Percentiles rank a stretch among this genome's conserved stretches.
Evolutionary conservation across 139 green algal species (phyloP).

Genomic region (Chloropicon primus): DNA sequence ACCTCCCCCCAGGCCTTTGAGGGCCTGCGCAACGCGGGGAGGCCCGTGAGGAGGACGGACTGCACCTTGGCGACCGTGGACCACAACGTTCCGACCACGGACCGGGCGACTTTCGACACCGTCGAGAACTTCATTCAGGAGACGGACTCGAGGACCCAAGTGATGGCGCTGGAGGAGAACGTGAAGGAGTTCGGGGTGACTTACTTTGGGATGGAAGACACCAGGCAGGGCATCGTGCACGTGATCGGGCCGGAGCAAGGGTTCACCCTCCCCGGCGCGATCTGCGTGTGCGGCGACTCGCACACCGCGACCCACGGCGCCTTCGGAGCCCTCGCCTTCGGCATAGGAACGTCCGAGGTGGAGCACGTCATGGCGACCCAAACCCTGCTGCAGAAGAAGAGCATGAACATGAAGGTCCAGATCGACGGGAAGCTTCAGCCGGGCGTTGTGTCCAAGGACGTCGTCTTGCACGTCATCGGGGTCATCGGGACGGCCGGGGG

Average conservation of each 20-base stretch:
- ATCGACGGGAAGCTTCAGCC: conserved; percentile 17
- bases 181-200: conserved; percentile 22
- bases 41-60: conserved; percentile 15
- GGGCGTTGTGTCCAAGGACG: conserved; percentile 21
- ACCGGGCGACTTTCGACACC: conserved; percentile 16
- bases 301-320: conserved; percentile 31
- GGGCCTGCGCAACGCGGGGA: conserved; percentile 17
- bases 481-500: conserved; percentile 22
- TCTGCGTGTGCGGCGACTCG: conserved; percentile 20
- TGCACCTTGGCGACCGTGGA: conserved; percentile 21
- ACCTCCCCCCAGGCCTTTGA: conserved; percentile 27
- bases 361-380: conserved; percentile 26
- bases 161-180: conserved; percentile 19
- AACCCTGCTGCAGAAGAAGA: conserved; percentile 22
- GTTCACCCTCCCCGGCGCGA: conserved; percentile 22
- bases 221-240: conserved; percentile 25
- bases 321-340: conserved; percentile 24
- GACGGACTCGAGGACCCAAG: conserved; percentile 14
- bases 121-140: conserved; percentile 24
- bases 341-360: conserved; percentile 25
- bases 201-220: conserved; percentile 20
- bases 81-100: conserved; percentile 26
- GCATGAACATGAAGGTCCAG: conserved; percentile 21
- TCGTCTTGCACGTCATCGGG: conserved; percentile 24
- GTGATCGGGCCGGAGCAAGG: conserved; percentile 27